These are phyloP conservation scores for Collariella sp. DNA, from an alignment of 495 filamentous ascomycete species.

Conservation along the genomic window DNA sequence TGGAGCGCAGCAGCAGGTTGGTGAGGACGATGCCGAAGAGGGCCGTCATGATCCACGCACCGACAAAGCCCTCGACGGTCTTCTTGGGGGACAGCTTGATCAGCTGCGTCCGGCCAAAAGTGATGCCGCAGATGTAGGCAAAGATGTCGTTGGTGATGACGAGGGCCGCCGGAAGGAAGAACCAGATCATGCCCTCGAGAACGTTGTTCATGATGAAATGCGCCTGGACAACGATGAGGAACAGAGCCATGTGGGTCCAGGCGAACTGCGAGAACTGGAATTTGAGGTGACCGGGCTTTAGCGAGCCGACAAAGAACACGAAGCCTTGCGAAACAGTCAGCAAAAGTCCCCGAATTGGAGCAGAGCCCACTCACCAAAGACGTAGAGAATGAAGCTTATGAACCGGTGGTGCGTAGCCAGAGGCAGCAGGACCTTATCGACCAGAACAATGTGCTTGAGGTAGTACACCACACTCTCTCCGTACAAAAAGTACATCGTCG, in stretches of 20 bases:
- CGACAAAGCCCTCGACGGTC: conserved; percentile 96
- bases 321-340: conserved; percentile 55
- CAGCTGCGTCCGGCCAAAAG: conserved; percentile 90
- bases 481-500: conserved; percentile 97
- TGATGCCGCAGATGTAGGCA: conserved; percentile 95
- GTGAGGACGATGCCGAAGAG: conserved; percentile 76
- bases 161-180: conserved; percentile 90
- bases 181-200: conserved; percentile 99
- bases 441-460: conserved; percentile 94
- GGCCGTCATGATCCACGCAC: conserved; percentile 93
- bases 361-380: conserved; percentile 63
- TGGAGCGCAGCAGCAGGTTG: conserved; percentile 80
- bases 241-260: conserved; percentile 98
- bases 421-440: conserved; percentile 86
- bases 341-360: neutral
- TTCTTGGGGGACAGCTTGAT: conserved; percentile 99
- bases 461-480: conserved; percentile 99
- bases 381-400: conserved; percentile 95
- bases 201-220: conserved; percentile 99
- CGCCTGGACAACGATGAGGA: conserved; percentile 93
- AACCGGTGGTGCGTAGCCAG: conserved; percentile 97
- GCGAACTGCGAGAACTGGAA: conserved; percentile 99
- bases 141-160: conserved; percentile 99
- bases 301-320: conserved; percentile 95
- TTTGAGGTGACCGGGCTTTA: conserved; percentile 89